Percentiles rank a stretch among this genome's conserved stretches.
Conservation (phyloP, 345 rosid genomes). For the Laguncularia racemosa region DNA sequence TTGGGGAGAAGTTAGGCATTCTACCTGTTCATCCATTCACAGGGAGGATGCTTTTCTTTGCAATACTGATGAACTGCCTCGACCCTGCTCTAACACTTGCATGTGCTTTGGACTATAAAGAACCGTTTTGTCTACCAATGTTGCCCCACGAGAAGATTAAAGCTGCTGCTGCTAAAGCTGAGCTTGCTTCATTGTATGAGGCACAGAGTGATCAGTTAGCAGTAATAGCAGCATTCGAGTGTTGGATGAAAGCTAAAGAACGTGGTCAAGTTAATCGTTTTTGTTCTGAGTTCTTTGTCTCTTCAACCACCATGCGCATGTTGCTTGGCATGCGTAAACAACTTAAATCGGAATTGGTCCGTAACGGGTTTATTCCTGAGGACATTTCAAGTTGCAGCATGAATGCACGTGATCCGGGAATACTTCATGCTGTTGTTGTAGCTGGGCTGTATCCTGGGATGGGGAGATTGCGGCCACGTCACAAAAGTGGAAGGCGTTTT, state of each 20-base stretch:
- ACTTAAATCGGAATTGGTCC: conserved; percentile 61
- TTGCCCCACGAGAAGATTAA: conserved; percentile 60
- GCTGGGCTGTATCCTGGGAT: conserved; percentile 88
- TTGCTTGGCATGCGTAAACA: conserved; percentile 75
- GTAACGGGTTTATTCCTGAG: conserved; percentile 55
- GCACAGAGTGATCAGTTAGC: conserved; percentile 92
- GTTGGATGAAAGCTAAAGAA: conserved; percentile 77
- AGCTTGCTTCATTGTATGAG: conserved; percentile 77
- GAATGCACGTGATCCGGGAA: conserved; percentile 70
- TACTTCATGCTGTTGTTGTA: conserved; percentile 71
- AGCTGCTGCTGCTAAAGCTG: conserved; percentile 63
- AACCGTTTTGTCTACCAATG: conserved; percentile 83
- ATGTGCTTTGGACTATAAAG: conserved; percentile 85
- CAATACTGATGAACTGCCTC: conserved; percentile 82
- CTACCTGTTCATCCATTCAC: conserved; percentile 89
- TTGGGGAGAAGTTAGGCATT: conserved; percentile 80
- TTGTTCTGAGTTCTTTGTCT: conserved; percentile 74
- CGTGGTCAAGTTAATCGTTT: conserved; percentile 49
- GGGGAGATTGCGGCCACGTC: conserved; percentile 52
- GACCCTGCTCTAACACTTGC: conserved; percentile 96
- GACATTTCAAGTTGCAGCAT: conserved; percentile 47
- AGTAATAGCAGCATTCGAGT: conserved; percentile 81
- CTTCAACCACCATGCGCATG: conserved; percentile 70
- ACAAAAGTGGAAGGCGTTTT: conserved; percentile 35
- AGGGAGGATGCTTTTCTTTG: conserved; percentile 90